Percentiles rank a stretch among this genome's conserved stretches.
Evolutionary conservation across 768 basidiomycete species (phyloP).

Genomic region (Suillus fuscotomentosus): DNA sequence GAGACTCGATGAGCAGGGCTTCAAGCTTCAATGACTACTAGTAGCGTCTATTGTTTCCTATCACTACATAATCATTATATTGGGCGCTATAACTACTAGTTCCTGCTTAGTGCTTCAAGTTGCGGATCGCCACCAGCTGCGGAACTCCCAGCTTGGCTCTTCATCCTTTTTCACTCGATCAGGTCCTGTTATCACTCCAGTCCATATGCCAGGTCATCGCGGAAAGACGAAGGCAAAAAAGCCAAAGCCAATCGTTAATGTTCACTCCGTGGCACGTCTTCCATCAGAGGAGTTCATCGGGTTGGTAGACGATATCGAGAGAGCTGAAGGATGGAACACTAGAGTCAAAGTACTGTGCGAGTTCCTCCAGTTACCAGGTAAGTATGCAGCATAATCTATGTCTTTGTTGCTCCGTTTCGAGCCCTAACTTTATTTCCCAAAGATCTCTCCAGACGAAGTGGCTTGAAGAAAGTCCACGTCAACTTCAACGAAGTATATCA

Average conservation of each 20-base stretch:
- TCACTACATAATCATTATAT: not conserved
- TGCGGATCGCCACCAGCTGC: not conserved
- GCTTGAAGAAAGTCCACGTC: conserved; percentile 60
- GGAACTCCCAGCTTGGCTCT: not conserved
- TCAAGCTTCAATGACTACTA: not conserved
- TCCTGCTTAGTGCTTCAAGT: not conserved
- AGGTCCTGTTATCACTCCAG: not conserved
- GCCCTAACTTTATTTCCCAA: conserved; percentile 6
- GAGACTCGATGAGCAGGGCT: not conserved
- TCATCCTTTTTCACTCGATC: not conserved
- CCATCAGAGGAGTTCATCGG: conserved; percentile 6
- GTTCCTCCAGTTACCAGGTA: conserved; percentile 55
- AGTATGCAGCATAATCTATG: conserved; percentile 12
- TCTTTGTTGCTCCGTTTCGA: not conserved
- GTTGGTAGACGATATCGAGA: conserved; percentile 41
- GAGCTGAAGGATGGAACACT: conserved; percentile 47
- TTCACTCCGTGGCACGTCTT: not conserved
- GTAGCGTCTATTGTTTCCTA: not conserved
- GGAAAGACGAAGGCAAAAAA: conserved; percentile 22
- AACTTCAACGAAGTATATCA: conserved; percentile 53
- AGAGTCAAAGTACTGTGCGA: conserved; percentile 48
- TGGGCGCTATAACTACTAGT: not conserved
- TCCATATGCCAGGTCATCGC: conserved; percentile 27
- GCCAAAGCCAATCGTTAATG: conserved; percentile 11
- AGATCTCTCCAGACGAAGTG: conserved; percentile 58